Evolutionary conservation across 129 eudicot species (phyloP), one percentile per base, ranked within the genome.

Genomic region (Apium graveolens): DNA sequence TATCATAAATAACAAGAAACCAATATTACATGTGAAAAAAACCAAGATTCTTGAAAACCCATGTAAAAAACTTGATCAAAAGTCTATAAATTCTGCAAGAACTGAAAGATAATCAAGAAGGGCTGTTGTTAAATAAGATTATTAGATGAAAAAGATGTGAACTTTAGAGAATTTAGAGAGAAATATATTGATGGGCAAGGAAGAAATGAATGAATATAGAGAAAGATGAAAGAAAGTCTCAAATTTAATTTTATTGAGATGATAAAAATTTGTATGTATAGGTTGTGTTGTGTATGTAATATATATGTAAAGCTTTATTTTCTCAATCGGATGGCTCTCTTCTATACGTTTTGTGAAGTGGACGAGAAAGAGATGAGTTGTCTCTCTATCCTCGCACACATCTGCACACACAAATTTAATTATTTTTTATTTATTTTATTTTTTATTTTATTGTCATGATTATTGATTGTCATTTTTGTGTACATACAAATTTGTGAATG

Each of bases 321-420:
- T 81, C 84, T 76, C 79, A 68, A 81, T 85, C 80, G 78, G 89
- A 80, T 83, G 84, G 86, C 78, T 76, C 78, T 86, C 78, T 86
- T 77, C 81, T 79, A 57, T 84, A 87, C 86, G 89, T 82, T 81
- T 82, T 76, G 57, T 66, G 78, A 45, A 85, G 80, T 81, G 70
- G 68, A 45, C 72, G 51, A 73, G 77, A 73, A 73, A 43, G 11
- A 45, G 86, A 84, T 88, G 91, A 85, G 90, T 89, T 88, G 91
- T 83, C 91, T 77, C 72, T 73, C 62, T 73, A 41, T 41, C 51
- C 74, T 14, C 74, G 6, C 27, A 70, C 74, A 70, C 45, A 70
- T 35, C 21, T 34, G 20, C 74, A 35, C 44, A 17, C 44, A 70
- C 12, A 66, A 66, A 70, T 6, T 35, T n/a, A n/a, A 35, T 13